Evolutionary conservation across 306 rosid genomes (phyloP).

Genomic region (Glycine latifolia): DNA sequence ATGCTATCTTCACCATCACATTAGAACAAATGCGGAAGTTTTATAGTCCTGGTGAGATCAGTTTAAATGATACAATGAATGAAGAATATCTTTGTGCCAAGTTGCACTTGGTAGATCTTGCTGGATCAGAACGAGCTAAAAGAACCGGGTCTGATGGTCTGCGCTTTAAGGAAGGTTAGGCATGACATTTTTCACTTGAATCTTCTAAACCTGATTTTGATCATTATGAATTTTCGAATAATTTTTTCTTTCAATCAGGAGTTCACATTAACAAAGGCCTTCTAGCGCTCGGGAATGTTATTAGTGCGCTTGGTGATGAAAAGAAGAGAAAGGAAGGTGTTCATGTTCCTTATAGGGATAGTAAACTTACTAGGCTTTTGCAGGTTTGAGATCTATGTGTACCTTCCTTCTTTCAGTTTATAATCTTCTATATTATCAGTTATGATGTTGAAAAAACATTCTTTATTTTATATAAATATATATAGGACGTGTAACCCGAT

Average conservation of each 20-base stretch:
- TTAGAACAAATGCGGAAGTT: constrained; percentile 93
- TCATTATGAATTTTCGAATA: constrained; percentile 36
- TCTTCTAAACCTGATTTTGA: constrained; percentile 9
- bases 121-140: constrained; percentile 99
- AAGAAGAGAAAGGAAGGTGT: constrained; percentile 94
- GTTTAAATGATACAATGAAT: constrained; percentile 63
- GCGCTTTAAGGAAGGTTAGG: constrained; percentile 95
- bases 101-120: constrained; percentile 96
- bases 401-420: constrained; percentile 4
- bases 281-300: constrained; percentile 96
- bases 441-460: constrained; percentile 16
- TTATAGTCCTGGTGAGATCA: constrained; percentile 57
- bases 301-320: constrained; percentile 98
- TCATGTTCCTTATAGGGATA: constrained; percentile 96
- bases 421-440: neutral
- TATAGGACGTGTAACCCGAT: neutral
- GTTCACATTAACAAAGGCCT: constrained; percentile 96
- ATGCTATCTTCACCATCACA: constrained; percentile 98
- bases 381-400: constrained; percentile 68
- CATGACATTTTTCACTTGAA: constrained; percentile 14
- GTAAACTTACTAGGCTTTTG: constrained; percentile 94
- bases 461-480: neutral
- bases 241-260: constrained; percentile 61
- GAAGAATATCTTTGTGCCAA: constrained; percentile 95
- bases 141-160: constrained; percentile 97